A percentile compares a stretch with the other conserved stretches of the same genome.
These are phyloP conservation scores for Myotisia sp. DNA, from an alignment of 2,329 filamentous ascomycete species.

Conservation along the genomic window DNA sequence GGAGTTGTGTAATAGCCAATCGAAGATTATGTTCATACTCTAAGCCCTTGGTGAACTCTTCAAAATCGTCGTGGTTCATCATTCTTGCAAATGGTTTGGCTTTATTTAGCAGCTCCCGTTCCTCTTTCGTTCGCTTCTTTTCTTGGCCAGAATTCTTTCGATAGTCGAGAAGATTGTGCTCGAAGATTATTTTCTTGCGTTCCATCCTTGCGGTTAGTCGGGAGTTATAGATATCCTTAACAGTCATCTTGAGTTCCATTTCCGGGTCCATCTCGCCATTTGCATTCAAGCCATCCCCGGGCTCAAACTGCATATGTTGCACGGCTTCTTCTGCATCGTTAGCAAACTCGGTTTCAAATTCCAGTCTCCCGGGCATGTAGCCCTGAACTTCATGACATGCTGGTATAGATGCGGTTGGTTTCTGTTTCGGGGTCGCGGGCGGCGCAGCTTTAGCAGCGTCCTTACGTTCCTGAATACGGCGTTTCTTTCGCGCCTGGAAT, in stretches of 20 bases:
- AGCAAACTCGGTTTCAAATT: slow-evolving; percentile 94
- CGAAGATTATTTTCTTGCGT: slow-evolving; percentile 90
- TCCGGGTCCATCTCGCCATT: slow-evolving; percentile 85
- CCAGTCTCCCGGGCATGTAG: slow-evolving; percentile 92
- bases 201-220: slow-evolving; percentile 81
- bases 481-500: slow-evolving; percentile 85
- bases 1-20: slow-evolving; percentile 75
- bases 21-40: slow-evolving; percentile 84
- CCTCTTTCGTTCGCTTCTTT: slow-evolving; percentile 93
- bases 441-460: slow-evolving; percentile 73
- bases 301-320: slow-evolving; percentile 95
- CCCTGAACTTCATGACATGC: slow-evolving; percentile 96
- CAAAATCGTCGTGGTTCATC: slow-evolving; percentile 89
- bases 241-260: slow-evolving; percentile 91
- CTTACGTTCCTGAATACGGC: slow-evolving; percentile 80
- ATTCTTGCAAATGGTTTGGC: slow-evolving; percentile 91
- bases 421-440: slow-evolving; percentile 77
- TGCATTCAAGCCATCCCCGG: slow-evolving; percentile 81
- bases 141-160: slow-evolving; percentile 77
- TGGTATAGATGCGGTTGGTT: slow-evolving; percentile 87
- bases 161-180: slow-evolving; percentile 87
- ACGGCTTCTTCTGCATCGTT: slow-evolving; percentile 98
- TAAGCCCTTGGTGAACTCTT: slow-evolving; percentile 68
- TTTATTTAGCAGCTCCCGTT: slow-evolving; percentile 78
- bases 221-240: slow-evolving; percentile 97